A percentile compares a stretch with the other conserved stretches of the same genome.
Conservation (phyloP, 2,329 filamentous ascomycete species). For the Aspergillus sp. region DNA sequence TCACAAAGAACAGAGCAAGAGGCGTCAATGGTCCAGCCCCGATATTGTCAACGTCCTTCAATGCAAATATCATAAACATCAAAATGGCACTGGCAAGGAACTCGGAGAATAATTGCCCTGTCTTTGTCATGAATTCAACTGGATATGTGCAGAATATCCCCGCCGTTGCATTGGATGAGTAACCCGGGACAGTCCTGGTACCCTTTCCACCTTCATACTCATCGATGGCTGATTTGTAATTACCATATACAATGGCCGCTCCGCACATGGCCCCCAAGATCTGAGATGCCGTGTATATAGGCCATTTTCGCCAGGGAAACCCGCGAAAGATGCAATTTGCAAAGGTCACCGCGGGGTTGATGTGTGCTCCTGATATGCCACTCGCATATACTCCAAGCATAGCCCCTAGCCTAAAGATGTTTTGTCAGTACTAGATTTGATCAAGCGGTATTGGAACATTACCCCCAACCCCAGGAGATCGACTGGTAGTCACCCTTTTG, state of each 20-base stretch:
- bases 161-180: slow-evolving; percentile 56
- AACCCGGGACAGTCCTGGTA: slow-evolving; percentile 58
- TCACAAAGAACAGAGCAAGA: slow-evolving; percentile 63
- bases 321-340: slow-evolving; percentile 64
- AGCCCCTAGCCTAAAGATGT: slow-evolving; percentile 51
- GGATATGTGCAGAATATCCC: slow-evolving; percentile 73
- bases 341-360: slow-evolving; percentile 68
- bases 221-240: slow-evolving; percentile 63
- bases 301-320: slow-evolving; percentile 65
- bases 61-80: slow-evolving; percentile 67
- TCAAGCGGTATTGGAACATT: not conserved
- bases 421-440: no score
- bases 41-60: slow-evolving; percentile 47
- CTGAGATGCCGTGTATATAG: slow-evolving; percentile 63
- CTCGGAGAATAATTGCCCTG: slow-evolving; percentile 67
- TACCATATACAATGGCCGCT: slow-evolving; percentile 56
- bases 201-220: slow-evolving; percentile 54
- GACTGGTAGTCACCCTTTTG: slow-evolving; percentile 47
- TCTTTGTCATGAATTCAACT: slow-evolving; percentile 55
- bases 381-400: slow-evolving; percentile 63
- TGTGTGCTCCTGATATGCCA: slow-evolving; percentile 59
- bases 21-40: slow-evolving; percentile 57
- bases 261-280: slow-evolving; percentile 63
- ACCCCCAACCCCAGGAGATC: slow-evolving; percentile 49
- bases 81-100: slow-evolving; percentile 64